A percentile compares a stretch with the other conserved stretches of the same genome.
Conservation (phyloP, 2,329 filamentous ascomycete species). For the Mycosphaerella sp. region DNA sequence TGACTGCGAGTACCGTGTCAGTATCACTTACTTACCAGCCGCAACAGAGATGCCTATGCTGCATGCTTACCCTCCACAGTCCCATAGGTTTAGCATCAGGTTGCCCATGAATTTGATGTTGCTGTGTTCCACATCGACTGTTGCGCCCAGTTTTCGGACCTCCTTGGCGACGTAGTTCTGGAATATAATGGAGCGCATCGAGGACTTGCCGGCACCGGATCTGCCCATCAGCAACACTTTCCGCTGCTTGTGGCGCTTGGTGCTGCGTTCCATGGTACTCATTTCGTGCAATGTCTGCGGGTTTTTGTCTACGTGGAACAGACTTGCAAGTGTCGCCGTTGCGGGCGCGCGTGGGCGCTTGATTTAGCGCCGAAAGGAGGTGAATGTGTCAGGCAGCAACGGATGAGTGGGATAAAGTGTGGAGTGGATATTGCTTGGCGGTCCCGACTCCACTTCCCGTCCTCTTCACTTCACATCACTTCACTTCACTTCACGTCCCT, state of each 20-base stretch:
- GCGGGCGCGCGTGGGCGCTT: neutral
- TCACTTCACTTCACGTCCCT: neutral
- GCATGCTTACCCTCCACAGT: constrained; percentile 72
- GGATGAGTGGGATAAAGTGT: neutral
- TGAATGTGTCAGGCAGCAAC: neutral
- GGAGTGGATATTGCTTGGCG: neutral
- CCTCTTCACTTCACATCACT: neutral
- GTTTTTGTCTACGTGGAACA: no score
- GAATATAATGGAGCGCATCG: constrained; percentile 98
- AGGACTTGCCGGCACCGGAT: constrained; percentile 94
- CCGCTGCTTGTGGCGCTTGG: constrained; percentile 48
- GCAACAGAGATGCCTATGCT: neutral
- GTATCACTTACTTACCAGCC: constrained; percentile 15
- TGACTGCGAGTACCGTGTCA: constrained; percentile 54
- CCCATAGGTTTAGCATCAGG: constrained; percentile 94
- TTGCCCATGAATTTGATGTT: constrained; percentile 99
- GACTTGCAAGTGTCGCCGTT: neutral
- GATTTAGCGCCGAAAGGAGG: neutral
- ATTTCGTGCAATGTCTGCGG: constrained; percentile 12
- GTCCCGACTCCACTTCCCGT: neutral
- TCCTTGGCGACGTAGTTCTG: constrained; percentile 98
- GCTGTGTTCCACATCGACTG: constrained; percentile 96
- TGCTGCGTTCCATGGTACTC: constrained; percentile 33
- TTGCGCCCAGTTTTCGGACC: constrained; percentile 84
- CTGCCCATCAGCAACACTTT: constrained; percentile 67